phyloP scores from a whole-genome alignment of 345 rosid species.

The Euphorbia peplus region DNA sequence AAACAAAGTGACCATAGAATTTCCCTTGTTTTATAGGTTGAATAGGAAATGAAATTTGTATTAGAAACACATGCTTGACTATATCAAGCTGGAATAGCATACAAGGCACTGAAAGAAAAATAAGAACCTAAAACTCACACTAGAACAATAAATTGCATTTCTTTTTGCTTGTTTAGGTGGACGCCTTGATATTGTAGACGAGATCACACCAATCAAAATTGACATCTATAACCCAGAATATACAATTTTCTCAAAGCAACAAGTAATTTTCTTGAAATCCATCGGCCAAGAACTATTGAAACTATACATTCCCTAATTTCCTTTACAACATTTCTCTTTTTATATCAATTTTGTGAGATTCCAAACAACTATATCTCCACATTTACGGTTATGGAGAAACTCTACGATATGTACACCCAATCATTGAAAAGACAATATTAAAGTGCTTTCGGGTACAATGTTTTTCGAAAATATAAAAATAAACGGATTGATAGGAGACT shows the following conservation, averaged over 20 bases:
- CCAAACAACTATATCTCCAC: too few species aligned
- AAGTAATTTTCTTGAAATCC: not conserved
- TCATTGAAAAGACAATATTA: too few species aligned
- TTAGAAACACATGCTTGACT: not conserved
- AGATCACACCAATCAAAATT: slow-evolving; percentile 62
- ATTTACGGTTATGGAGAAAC: too few species aligned
- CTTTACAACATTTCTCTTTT: too few species aligned
- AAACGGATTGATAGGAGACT: too few species aligned
- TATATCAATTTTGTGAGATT: too few species aligned
- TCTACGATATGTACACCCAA: too few species aligned
- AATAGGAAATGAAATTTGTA: not conserved
- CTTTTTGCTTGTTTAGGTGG: slow-evolving; percentile 75
- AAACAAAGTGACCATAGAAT: too few species aligned
- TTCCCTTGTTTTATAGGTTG: too few species aligned
- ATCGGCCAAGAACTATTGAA: not conserved
- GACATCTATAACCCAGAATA: slow-evolving; percentile 58
- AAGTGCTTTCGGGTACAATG: too few species aligned
- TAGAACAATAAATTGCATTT: slow-evolving; percentile 91
- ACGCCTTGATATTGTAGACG: slow-evolving; percentile 68
- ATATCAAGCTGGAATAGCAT: slow-evolving; percentile 73
- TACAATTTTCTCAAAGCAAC: too few species aligned
- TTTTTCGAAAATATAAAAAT: too few species aligned
- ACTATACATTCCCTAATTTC: not conserved
- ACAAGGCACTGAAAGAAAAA: slow-evolving; percentile 70
- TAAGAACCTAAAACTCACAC: slow-evolving; percentile 80